These are phyloP conservation scores for Parietaria judaica DNA, from an alignment of 306 rosid genomes.

Conservation along the genomic window DNA sequence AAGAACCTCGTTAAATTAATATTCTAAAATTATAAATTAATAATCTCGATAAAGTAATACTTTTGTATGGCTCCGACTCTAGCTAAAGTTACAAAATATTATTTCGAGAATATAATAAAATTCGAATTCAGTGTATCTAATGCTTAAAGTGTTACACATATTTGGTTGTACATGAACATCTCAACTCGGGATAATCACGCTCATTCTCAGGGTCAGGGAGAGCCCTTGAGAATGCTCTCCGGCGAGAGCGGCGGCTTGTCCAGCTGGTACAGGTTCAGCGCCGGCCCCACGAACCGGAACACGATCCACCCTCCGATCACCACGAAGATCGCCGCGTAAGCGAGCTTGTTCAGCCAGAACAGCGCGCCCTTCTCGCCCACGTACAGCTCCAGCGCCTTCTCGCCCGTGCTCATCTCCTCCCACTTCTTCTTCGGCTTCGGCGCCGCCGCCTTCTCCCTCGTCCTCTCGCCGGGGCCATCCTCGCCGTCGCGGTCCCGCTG, in stretches of 20 bases:
- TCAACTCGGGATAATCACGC: too few species aligned
- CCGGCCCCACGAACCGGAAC: constrained; percentile 88
- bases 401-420: constrained; percentile 75
- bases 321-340: constrained; percentile 85
- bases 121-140: too few species aligned
- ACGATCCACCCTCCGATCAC: constrained; percentile 79
- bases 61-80: too few species aligned
- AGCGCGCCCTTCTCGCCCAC: constrained; percentile 83
- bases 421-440: constrained; percentile 49
- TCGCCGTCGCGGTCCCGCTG: constrained; percentile 30
- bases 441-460: constrained; percentile 26
- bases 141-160: too few species aligned
- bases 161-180: too few species aligned
- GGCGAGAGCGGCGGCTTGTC: constrained; percentile 73
- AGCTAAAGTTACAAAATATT: too few species aligned
- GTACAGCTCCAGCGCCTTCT: constrained; percentile 68
- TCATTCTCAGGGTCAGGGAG: constrained; percentile 23
- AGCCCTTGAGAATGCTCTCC: constrained; percentile 50
- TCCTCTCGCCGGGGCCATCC: constrained; percentile 16
- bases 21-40: too few species aligned
- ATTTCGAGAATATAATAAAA: neutral
- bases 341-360: constrained; percentile 84
- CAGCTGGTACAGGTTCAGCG: constrained; percentile 78
- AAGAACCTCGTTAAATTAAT: constrained; percentile 38
- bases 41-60: too few species aligned